A percentile compares a stretch with the other conserved stretches of the same genome.
Conservation (phyloP, 2,329 filamentous ascomycete species). For the Cladophialophora carrionii region DNA sequence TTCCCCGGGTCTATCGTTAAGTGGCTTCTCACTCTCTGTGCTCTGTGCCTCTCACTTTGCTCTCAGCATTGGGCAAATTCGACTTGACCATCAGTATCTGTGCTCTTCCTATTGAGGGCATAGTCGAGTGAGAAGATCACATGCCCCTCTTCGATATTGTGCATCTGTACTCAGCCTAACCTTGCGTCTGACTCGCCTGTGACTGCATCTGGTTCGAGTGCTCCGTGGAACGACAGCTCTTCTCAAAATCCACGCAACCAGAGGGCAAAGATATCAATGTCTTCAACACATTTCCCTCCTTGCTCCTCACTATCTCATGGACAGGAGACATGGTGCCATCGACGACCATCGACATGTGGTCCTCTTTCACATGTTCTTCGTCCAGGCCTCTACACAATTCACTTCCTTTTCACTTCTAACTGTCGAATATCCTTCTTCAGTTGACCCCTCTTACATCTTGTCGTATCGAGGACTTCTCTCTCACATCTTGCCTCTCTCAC, state of each 20-base stretch:
- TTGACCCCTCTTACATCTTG: neutral
- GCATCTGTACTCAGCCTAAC: neutral
- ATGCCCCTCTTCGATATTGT: neutral
- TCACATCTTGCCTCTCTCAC: no score
- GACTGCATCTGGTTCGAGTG: neutral
- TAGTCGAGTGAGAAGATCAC: neutral
- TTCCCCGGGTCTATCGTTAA: neutral
- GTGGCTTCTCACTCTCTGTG: neutral
- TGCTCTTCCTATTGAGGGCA: neutral
- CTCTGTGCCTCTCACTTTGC: neutral
- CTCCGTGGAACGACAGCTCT: neutral
- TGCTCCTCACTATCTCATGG: neutral
- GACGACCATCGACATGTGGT: neutral
- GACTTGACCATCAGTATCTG: neutral
- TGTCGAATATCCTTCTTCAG: neutral
- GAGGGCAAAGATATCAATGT: neutral
- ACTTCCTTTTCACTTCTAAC: neutral
- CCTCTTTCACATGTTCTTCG: neutral
- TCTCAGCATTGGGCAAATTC: neutral
- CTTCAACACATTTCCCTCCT: neutral
- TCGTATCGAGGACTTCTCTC: neutral
- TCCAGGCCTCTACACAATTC: neutral
- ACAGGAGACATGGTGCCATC: neutral
- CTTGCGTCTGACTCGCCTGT: neutral
- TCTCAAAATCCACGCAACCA: neutral